A percentile compares a stretch with the other conserved stretches of the same genome.
Evolutionary conservation across 768 basidiomycete species (phyloP).

Genomic region (Lactarius akahatsu): DNA sequence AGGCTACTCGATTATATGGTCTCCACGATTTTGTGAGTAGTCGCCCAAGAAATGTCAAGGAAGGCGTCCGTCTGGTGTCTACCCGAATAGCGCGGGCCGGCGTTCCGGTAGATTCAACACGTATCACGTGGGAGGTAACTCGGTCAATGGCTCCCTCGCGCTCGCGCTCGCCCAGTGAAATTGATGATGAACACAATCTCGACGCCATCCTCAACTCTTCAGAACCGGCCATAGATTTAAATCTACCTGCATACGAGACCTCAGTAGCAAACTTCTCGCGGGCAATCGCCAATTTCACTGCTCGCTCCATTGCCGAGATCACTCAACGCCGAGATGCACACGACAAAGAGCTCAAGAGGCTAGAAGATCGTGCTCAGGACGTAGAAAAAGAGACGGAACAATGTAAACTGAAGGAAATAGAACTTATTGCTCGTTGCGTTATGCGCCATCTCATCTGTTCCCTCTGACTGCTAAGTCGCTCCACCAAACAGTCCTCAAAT

Average conservation of each 20-base stretch:
- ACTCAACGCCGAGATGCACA: neutral
- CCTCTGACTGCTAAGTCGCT: neutral
- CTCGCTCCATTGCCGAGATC: neutral
- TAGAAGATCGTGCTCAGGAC: slow-evolving; percentile 45
- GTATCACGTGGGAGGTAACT: no score
- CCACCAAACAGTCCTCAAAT: slow-evolving; percentile 40
- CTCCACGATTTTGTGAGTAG: no score
- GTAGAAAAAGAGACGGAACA: slow-evolving; percentile 45
- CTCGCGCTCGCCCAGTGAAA: no score
- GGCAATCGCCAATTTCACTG: neutral
- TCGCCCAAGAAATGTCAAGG: no score
- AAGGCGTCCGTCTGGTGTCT: no score
- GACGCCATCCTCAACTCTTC: neutral
- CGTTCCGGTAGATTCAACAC: no score
- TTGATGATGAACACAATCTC: neutral
- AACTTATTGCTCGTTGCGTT: slow-evolving; percentile 63
- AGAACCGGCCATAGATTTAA: neutral
- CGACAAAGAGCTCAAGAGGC: neutral
- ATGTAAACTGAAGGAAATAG: slow-evolving; percentile 55
- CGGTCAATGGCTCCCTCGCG: no score
- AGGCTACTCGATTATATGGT: no score
- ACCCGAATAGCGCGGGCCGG: no score
- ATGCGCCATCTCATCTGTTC: neutral
- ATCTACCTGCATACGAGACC: neutral
- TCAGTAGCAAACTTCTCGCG: neutral